Base-by-base conservation (phyloP, 306 rosid genomes). In the Castanea sativa region DNA sequence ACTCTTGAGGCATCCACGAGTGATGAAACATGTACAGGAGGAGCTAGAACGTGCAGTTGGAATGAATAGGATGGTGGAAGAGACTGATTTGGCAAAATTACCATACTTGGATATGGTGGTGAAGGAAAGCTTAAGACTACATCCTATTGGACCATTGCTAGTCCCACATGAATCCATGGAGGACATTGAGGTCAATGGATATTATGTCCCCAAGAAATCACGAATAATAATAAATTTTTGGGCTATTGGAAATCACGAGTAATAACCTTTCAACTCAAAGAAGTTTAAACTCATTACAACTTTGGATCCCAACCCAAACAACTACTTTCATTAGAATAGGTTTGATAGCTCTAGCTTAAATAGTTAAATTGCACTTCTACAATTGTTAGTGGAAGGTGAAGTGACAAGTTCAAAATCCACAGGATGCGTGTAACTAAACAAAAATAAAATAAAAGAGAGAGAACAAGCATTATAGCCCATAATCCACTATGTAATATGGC, bases 121-220 rank as follows among this genome's bases (percentile, higher is more conserved):
- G 13, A 89, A 89, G n/a, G 92, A 87, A 76, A 73, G 81, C 25
- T 52, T 84, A 0, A 69, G 91, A 45, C 75, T 89, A 61, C 64
- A 87, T 18, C 87, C 88, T 0, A 67, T 76, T 45, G 87, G 19
- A 16, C 85, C 81, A 13, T 27, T 82, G 1, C 78, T 82, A 4
- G 0, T 72, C 20, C 79, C 85, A 8, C 78, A 1, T 21, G 74
- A 63, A 61, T 76, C 81, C 21, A 82, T 32, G 15, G 51, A 72
- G 35, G 81, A 82, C 58, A 38, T 64, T 7, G 29, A 51, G 1
- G 18, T 76, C 20, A 32, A 76, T 23, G 81, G 85, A 18, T 55
- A 71, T 27, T 19, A 70, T 49, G 76, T 82, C 35, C 73, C 77
- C n/a, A 76, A 82, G 59, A 61, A 76, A 16, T 71, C 81, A 6